Evolutionary conservation across 257 asterid genomes (phyloP).

Genomic region (Nyctanthes arbortristis): DNA sequence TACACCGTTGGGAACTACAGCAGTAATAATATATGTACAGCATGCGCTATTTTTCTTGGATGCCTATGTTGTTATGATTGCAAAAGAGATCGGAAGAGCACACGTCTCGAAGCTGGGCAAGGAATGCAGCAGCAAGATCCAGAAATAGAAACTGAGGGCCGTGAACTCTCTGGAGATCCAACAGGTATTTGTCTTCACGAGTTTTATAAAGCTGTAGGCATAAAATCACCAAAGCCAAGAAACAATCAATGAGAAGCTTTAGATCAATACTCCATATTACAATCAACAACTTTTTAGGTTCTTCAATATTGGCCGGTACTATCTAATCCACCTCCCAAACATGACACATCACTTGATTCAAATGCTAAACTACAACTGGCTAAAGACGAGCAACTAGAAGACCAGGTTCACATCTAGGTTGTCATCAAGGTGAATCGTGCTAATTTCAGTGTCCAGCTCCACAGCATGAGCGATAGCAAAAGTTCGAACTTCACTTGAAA

Average conservation of each 20-base stretch:
- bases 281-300: not conserved
- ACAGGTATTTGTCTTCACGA: conserved; percentile 87
- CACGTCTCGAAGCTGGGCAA: conserved; percentile 91
- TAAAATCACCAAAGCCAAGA: not conserved
- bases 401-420: not conserved
- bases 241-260: not conserved
- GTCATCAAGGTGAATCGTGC: not conserved
- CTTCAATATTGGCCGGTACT: not conserved
- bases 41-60: not conserved
- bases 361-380: not conserved
- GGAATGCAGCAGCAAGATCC: conserved; percentile 92
- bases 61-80: not conserved
- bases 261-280: not conserved
- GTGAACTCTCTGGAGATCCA: conserved; percentile 87
- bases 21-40: conserved; percentile 30
- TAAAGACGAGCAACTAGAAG: not conserved
- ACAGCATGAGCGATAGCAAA: not conserved
- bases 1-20: not conserved
- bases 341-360: not conserved
- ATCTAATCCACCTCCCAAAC: not conserved
- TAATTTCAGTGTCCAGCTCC: not conserved
- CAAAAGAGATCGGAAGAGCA: conserved; percentile 36
- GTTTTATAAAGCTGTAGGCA: conserved; percentile 84
- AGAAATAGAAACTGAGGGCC: conserved; percentile 91
- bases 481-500: not conserved